Conservation (phyloP, 2,329 filamentous ascomycete species). For the Colletotrichum sp. region DNA sequence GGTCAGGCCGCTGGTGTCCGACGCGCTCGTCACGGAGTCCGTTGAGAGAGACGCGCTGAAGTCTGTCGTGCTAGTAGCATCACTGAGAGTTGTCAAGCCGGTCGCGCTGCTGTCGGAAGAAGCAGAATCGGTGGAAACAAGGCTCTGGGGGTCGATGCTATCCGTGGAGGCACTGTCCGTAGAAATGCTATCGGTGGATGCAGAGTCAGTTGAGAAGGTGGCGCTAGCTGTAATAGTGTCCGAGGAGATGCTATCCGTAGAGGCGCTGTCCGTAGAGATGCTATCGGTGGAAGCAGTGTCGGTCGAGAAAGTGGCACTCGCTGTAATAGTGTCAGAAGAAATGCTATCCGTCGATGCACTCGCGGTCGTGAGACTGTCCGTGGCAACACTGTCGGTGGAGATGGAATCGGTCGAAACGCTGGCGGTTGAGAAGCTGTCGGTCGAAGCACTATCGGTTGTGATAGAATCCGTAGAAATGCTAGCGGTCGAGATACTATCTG, state of each 20-base stretch:
- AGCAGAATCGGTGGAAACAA: background rate
- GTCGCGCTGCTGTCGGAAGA: background rate
- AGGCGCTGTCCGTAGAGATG: background rate
- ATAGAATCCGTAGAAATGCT: background rate
- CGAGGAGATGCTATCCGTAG: background rate
- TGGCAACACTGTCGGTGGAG: background rate
- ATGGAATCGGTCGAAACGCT: background rate
- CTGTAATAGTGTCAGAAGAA: background rate
- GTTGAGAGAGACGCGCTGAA: background rate
- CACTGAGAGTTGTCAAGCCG: background rate
- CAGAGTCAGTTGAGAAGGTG: background rate
- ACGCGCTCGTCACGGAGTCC: background rate
- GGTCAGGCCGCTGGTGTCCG: background rate
- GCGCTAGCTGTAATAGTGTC: background rate
- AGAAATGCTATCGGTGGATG: background rate
- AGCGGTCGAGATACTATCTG: background rate
- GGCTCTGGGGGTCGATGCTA: background rate
- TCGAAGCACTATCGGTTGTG: background rate
- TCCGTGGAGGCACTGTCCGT: background rate
- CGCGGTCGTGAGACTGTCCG: background rate
- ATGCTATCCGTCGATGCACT: background rate
- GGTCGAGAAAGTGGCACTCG: background rate
- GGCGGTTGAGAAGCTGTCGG: background rate
- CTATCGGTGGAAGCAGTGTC: background rate
- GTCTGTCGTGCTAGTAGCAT: background rate